phyloP scores from a whole-genome alignment of 1,284 basidiomycete genomes.

The Rhodotorula sp. region DNA sequence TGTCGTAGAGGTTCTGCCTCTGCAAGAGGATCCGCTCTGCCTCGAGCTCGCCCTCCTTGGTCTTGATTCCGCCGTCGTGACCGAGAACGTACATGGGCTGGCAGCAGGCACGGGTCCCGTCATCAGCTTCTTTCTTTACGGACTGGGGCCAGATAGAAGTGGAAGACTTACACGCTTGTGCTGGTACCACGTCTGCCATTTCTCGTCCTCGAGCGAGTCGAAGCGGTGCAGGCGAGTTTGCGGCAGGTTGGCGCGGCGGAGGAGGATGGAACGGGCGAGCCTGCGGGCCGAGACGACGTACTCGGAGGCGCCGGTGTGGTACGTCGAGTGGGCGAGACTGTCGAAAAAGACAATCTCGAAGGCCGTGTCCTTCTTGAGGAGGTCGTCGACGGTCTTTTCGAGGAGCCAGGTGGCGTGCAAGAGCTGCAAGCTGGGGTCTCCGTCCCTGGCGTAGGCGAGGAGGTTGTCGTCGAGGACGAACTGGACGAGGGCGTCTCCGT shows the following conservation, averaged over 20 bases:
- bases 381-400: slow-evolving; percentile 57
- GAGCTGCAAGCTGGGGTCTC: slow-evolving; percentile 60
- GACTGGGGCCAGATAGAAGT: no score
- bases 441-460: slow-evolving; percentile 56
- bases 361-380: slow-evolving; percentile 56
- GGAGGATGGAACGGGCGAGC: slow-evolving; percentile 58
- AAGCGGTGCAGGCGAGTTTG: slow-evolving; percentile 55
- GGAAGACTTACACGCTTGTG: slow-evolving; percentile 53
- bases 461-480: slow-evolving; percentile 60
- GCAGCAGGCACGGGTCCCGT: slow-evolving; percentile 12
- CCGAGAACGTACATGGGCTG: slow-evolving; percentile 67
- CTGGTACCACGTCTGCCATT: slow-evolving; percentile 56
- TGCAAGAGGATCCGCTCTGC: slow-evolving; percentile 54
- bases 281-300: slow-evolving; percentile 55
- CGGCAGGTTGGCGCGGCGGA: slow-evolving; percentile 55
- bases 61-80: slow-evolving; percentile 56
- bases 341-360: slow-evolving; percentile 66
- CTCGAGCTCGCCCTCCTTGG: slow-evolving; percentile 28
- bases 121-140: neutral
- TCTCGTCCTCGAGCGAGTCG: slow-evolving; percentile 52
- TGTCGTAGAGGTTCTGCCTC: slow-evolving; percentile 55
- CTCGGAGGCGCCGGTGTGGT: slow-evolving; percentile 50
- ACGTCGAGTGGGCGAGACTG: slow-evolving; percentile 54
- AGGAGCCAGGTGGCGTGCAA: slow-evolving; percentile 60
- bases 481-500: slow-evolving; percentile 67